Evolutionary conservation across 805 yeast species (phyloP), one percentile per base, ranked within the genome.

Genomic region (Teunomyces barrocoloradensis): DNA sequence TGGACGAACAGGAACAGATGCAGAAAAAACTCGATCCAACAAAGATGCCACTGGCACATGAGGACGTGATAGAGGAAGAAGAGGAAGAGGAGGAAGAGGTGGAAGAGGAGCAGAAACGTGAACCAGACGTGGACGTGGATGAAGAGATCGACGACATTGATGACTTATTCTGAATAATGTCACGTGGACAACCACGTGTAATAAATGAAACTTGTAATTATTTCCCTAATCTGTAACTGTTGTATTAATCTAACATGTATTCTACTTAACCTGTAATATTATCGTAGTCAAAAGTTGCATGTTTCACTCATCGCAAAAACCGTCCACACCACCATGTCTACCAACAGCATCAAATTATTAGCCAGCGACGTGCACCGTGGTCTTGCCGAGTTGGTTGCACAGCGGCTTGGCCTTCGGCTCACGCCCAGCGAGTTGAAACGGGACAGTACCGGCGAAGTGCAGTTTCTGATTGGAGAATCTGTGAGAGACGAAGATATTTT

Each of bases 401-500:
- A 74, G 48, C 73, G 85, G 42, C 67, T 84, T 27, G 88, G 89
- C 6, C 60, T 81, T 41, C 74, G 75, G 35, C 68, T 83, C 43
- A 81, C 87, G 18, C 85, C 87, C 38, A 78, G 82, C 46, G 81
- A 80, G 52, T 64, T 84, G 57, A 81, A 81, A 53, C 73, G 88
- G 57, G 87, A 83, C 53, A 79, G 85, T 6, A 82, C 83, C 49
- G 84, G 84, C 12, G 95, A 87, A 61, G 87, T 85, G 15, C 82
- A 86, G 32, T 85, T 87, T 57, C 80, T 85, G 39, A 84, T 87
- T 49, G 89, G 87, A 15, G 94, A 87, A 63, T 84, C 91, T 20
- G 87, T 87, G 35, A 79, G 95, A 73, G 94, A 87, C 66, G 94
- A 87, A 63, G 95, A 87, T 58, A 81, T 87, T 28, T 87, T 81